Base-by-base conservation (phyloP, 228 moss, liverwort and hornwort genomes). In the Sphagnum fallax region DNA sequence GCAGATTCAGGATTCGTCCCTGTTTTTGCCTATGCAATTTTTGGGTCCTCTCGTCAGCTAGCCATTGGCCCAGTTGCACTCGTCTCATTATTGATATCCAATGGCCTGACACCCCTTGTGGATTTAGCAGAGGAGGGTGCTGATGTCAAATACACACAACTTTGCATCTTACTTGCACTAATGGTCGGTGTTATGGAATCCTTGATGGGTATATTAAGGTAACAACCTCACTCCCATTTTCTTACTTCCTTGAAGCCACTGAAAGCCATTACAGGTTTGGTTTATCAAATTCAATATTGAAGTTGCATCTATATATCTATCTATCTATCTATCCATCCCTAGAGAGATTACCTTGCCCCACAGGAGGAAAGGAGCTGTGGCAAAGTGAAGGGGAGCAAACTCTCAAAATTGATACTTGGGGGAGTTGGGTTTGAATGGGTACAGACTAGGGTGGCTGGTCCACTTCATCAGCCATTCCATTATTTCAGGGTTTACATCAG, bases 61-160 rank as follows among this genome's bases (percentile, higher is more conserved):
- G 90, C 94, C n/a, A 85, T 98, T 67, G 98, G 98, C 13, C 90
- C 98, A 11, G 98, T 98, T 4, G 98, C 98, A 9, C 78, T 98
- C 86, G 91, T 98, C 63, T 92, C 93, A 8, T 78, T 98, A 4
- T 72, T 98, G 57, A 81, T 93, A 32, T 83, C 88, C 7, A 93
- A 93, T 82, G 93, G 85, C 6, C 77, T 98, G 71, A 51, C 84
- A 65, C 87, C 90, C 60, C 76, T 89, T 47, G 73, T 90, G 69
- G 77, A 82, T 70, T 68, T 66, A 48, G 73, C 75, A 48, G 71
- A 83, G 65, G 70, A 75, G 66, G 74, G 70, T 61, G 50, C 61
- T 13, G 79, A 82, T 59, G 81, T 83, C 68, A 76, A 77, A 58
- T 98, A 93, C 49, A 81, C 85, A 6, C 66, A 79, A 79, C 90